phyloP scores from a whole-genome alignment of 345 rosid genomes.

The Aquilaria malaccensis region DNA sequence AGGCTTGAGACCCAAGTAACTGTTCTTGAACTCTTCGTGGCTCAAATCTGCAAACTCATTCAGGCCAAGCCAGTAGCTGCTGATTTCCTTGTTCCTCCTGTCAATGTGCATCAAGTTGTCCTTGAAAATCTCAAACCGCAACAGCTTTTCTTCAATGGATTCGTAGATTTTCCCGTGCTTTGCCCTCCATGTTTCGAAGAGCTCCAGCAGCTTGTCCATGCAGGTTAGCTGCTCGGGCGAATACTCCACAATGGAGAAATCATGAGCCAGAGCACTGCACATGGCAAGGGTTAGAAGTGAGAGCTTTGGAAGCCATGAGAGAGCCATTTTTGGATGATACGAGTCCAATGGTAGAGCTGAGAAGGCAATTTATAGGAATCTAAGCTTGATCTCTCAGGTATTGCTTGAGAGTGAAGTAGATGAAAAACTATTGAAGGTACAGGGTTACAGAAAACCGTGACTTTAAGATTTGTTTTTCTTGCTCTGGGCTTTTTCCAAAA shows the following conservation, averaged over 20 bases:
- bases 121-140: constrained; percentile 58
- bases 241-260: constrained; percentile 66
- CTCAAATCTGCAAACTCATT: constrained; percentile 75
- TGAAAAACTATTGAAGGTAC: too few relatives aligned
- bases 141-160: constrained; percentile 53
- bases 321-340: constrained; percentile 28
- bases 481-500: too few relatives aligned
- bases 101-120: constrained; percentile 74
- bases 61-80: constrained; percentile 69
- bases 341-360: too few relatives aligned
- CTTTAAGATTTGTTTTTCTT: too few relatives aligned
- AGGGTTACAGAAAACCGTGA: too few relatives aligned
- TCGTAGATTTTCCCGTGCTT: constrained; percentile 54
- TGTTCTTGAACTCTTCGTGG: constrained; percentile 72
- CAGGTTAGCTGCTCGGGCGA: constrained; percentile 52
- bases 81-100: constrained; percentile 47
- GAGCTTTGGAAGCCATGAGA: constrained; percentile 22
- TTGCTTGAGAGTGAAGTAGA: too few relatives aligned
- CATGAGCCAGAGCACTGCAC: constrained; percentile 32
- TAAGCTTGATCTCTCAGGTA: too few relatives aligned
- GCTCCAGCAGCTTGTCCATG: constrained; percentile 46
- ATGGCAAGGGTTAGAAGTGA: constrained; percentile 23
- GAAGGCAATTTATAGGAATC: too few relatives aligned
- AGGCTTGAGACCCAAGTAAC: constrained; percentile 45
- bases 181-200: constrained; percentile 68